These are phyloP conservation scores for Tephrocybe sp. DNA, from an alignment of 768 basidiomycete genomes.

Conservation along the genomic window DNA sequence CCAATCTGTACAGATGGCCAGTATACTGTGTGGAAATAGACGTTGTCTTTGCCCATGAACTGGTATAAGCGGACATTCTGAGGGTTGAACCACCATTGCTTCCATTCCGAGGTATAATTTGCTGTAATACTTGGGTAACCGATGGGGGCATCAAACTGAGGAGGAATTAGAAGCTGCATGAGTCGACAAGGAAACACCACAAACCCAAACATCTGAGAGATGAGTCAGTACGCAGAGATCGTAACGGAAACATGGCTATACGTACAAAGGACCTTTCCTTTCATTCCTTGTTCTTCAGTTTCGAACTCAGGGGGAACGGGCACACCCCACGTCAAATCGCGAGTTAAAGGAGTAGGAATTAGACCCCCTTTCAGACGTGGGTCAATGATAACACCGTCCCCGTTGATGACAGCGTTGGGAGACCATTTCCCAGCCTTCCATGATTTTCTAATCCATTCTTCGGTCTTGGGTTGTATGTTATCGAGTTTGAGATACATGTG, in stretches of 20 bases:
- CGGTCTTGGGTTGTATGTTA: slow-evolving; percentile 73
- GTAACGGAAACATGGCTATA: slow-evolving; percentile 14
- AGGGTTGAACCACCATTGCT: slow-evolving; percentile 95
- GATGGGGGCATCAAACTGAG: slow-evolving; percentile 94
- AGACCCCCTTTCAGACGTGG: slow-evolving; percentile 84
- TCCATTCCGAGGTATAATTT: slow-evolving; percentile 92
- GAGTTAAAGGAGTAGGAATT: slow-evolving; percentile 85
- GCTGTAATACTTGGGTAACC: slow-evolving; percentile 98
- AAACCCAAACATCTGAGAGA: slow-evolving; percentile 84
- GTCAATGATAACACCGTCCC: slow-evolving; percentile 86
- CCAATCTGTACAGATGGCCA: slow-evolving; percentile 89
- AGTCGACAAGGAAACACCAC: slow-evolving; percentile 23
- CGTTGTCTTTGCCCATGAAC: slow-evolving; percentile 99
- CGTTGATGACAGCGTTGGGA: slow-evolving; percentile 85
- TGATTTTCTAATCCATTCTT: slow-evolving; percentile 84
- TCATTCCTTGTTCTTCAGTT: slow-evolving; percentile 81
- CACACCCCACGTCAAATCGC: slow-evolving; percentile 96
- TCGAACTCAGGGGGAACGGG: slow-evolving; percentile 63
- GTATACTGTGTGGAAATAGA: slow-evolving; percentile 97
- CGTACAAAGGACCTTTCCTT: slow-evolving; percentile 93
- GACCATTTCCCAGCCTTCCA: slow-evolving; percentile 89
- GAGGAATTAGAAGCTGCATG: slow-evolving; percentile 11
- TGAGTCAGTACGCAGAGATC: slow-evolving; percentile 5
- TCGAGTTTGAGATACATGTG: slow-evolving; percentile 94
- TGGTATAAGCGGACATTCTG: slow-evolving; percentile 90